These are phyloP conservation scores for Ophiostoma populinum DNA, from an alignment of 2,329 filamentous ascomycete species.

Conservation along the genomic window DNA sequence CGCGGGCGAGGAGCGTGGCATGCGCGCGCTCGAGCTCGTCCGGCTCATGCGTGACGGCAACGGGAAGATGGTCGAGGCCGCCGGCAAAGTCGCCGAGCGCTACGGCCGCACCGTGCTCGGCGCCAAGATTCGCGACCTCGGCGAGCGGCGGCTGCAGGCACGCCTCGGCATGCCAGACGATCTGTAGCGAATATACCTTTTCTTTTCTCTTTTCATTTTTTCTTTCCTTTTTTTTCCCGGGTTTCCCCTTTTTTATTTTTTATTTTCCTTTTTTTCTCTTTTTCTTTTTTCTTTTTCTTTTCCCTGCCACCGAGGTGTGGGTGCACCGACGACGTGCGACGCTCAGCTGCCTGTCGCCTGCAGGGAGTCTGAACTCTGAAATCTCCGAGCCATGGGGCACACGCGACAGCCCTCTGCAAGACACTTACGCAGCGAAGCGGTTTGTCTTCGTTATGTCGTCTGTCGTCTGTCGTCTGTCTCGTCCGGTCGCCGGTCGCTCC, in stretches of 20 bases:
- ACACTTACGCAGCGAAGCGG: too few relatives aligned
- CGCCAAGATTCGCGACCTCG: slow-evolving; percentile 79
- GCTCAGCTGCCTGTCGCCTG: too few relatives aligned
- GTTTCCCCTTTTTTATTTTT: neutral
- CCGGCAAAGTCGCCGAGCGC: slow-evolving; percentile 71
- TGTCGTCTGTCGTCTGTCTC: too few relatives aligned
- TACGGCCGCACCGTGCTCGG: slow-evolving; percentile 67
- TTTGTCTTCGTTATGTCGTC: too few relatives aligned
- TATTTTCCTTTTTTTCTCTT: neutral
- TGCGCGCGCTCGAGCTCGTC: slow-evolving; percentile 88
- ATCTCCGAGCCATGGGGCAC: too few relatives aligned
- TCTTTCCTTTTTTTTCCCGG: neutral
- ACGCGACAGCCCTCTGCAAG: too few relatives aligned
- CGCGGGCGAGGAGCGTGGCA: slow-evolving; percentile 80
- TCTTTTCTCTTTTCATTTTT: neutral
- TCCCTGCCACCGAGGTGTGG: neutral
- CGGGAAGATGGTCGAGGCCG: slow-evolving; percentile 82
- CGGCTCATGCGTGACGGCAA: slow-evolving; percentile 66
- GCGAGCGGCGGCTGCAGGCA: slow-evolving; percentile 39
- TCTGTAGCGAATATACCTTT: neutral
- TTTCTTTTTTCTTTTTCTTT: neutral
- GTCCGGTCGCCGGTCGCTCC: too few relatives aligned
- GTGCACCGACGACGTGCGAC: neutral
- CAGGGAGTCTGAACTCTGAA: too few relatives aligned
- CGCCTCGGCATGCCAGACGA: slow-evolving; percentile 4